Base-by-base conservation (phyloP, 495 filamentous ascomycete species). In the Talaromyces proteolyticus region DNA sequence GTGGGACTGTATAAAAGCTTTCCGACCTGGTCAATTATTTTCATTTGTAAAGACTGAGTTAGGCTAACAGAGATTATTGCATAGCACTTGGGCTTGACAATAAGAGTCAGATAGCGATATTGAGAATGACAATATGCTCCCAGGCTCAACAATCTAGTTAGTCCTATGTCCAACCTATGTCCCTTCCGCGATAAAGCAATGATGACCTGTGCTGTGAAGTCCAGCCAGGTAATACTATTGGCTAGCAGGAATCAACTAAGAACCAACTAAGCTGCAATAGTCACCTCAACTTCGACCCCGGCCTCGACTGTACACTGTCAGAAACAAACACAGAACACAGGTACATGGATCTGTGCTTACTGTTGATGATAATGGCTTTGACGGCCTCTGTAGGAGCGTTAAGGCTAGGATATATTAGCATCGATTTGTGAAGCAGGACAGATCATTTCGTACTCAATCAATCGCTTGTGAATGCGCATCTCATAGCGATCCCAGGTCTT, bases 351-450 rank as follows among this genome's bases (percentile, higher is more conserved):
- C 8, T 2, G 29, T 34, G 29, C 29, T 34, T 34, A 34, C 29
- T 91, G 75, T 93, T 93, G 73, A 92, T 85, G 64, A 93, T 93
- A 75, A 93, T 92, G 76, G 89, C 86, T 80, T 93, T 93, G 68
- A 93, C 88, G 44, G 91, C 84, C 76, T 93, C 88, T 51, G 88
- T 93, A 14, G 88, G 88, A 29, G 89, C 88, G 63, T 88, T 44
- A 91, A 70, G 72, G 14, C 29, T 34, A 34, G 29, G 29, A 2
- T 8, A 14, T 34, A 34, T 34, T 34, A 34, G 29, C 14, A 34
- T 34, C 8, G 29, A 34, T 10, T 34, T 34, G 8, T 8, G 14
- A 29, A 34, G 29, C 29, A 34, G 29, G 29, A 14, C 14, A 34
- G 14, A 34, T 1, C 14, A 34, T 34, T 34, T 34, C 29, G 29